Evolutionary conservation across 164 flowering plant genomes (phyloP).

Genomic region (Piper betle): DNA sequence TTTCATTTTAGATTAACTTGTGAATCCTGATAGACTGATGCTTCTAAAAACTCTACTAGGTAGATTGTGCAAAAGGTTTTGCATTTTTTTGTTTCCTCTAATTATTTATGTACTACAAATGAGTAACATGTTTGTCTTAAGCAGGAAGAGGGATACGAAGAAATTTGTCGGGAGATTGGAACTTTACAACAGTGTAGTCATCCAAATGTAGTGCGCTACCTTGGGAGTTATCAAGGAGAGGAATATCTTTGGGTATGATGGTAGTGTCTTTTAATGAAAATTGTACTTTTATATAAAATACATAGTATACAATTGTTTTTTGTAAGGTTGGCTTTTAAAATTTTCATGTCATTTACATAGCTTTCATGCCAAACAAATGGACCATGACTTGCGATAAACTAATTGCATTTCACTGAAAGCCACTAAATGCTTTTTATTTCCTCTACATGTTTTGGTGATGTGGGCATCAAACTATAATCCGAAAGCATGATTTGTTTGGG

Average conservation of each 20-base stretch:
- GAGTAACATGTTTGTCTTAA: neutral
- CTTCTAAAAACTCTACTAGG: neutral
- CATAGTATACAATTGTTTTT: no score
- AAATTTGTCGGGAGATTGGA: slow-evolving; percentile 97
- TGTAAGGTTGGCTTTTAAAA: no score
- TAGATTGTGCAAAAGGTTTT: no score
- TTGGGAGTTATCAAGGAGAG: slow-evolving; percentile 98
- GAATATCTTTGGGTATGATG: slow-evolving; percentile 87
- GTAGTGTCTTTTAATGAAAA: no score
- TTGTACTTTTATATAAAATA: no score
- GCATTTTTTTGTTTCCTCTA: neutral
- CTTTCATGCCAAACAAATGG: no score
- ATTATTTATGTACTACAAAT: neutral
- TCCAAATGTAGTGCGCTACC: slow-evolving; percentile 98
- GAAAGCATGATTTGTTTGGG: neutral
- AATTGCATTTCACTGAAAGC: no score
- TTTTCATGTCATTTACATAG: no score
- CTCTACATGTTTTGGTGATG: neutral
- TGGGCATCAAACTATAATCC: neutral
- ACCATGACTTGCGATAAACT: no score
- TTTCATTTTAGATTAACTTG: no score
- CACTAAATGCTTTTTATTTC: no score
- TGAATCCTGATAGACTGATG: neutral
- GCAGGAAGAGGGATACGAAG: slow-evolving; percentile 99
- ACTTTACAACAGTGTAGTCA: slow-evolving; percentile 98